Base-by-base conservation (phyloP, 2,329 filamentous ascomycete genomes). In the Botrytis medusae region DNA sequence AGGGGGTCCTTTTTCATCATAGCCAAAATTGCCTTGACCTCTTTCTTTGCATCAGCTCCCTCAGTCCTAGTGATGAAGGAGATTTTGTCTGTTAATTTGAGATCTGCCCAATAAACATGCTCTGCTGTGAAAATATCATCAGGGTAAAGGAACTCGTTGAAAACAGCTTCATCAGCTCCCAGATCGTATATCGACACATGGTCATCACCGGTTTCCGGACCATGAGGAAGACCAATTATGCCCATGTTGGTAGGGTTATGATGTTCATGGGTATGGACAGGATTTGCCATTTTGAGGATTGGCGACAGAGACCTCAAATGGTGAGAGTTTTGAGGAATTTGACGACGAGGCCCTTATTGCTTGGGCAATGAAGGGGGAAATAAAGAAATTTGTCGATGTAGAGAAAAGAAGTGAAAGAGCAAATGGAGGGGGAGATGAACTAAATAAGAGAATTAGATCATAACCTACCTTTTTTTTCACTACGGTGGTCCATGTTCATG, bases 61-160 rank as follows among this genome's bases (percentile, higher is more conserved):
- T 98, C 92, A 81, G 94, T 90, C 74, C 89, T 87, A 81, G 84
- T 86, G 80, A 97, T 91, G 81, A 98, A 98, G 76, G 86, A 85
- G 79, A 93, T 81, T 75, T 93, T 91, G 84, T 95, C 84, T 74
- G 82, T 78, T 69, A 94, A 80, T 32, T 91, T 90, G 78, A 98
- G 85, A 81, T 98, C 95, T 48, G 95, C 95, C 95, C 95, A 98
- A 87, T 98, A 98, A 77, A 89, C 87, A 75, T 95, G 95, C 32
- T 95, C 89, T 72, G 87, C 83, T 72, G 92, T 93, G 84, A 95
- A 98, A 76, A 90, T 92, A 84, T 98, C 95, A 80, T 97, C 93
- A 3, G 95, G 95, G 72, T 93, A 92, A 73, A 97, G 92, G 73
- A 98, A 85, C 77, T 91, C 89, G 79, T 92, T 87, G 85, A 98